Evolutionary conservation across 1,139 yeast species (phyloP).

Genomic region (Kodamaea suecica): DNA sequence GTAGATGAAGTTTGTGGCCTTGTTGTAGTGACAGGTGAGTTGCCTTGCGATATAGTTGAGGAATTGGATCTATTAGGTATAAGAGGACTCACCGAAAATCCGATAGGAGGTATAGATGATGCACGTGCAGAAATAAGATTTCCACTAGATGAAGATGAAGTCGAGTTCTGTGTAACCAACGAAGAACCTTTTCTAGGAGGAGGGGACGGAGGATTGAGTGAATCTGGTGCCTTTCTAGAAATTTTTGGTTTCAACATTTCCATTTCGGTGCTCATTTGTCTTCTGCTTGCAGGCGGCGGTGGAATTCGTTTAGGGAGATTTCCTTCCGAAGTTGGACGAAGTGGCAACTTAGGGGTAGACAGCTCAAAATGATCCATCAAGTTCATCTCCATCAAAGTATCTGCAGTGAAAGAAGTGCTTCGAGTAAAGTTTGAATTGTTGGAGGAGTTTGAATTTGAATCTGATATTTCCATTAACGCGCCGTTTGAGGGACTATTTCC

Average conservation of each 20-base stretch:
- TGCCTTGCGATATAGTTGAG: conserved; percentile 22
- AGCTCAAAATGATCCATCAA: conserved; percentile 29
- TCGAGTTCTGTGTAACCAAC: not conserved
- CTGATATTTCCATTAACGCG: conserved; percentile 20
- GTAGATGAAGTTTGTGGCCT: conserved; percentile 6
- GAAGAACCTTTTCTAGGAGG: conserved; percentile 19
- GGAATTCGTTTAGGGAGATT: conserved; percentile 33
- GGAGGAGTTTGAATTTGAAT: conserved; percentile 15
- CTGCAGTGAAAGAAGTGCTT: conserved; percentile 21
- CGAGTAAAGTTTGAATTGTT: conserved; percentile 13
- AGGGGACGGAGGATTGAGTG: conserved; percentile 26
- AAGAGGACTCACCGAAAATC: conserved; percentile 40
- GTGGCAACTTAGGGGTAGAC: conserved; percentile 21
- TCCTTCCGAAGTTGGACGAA: conserved; percentile 16
- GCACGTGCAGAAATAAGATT: conserved; percentile 6
- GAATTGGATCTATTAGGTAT: conserved; percentile 38
- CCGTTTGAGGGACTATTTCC: conserved; percentile 15
- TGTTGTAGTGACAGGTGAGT: conserved; percentile 15
- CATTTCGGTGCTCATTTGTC: conserved; percentile 11
- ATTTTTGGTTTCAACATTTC: conserved; percentile 3
- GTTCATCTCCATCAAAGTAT: conserved; percentile 38
- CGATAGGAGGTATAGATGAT: conserved; percentile 24
- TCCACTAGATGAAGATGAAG: conserved; percentile 11
- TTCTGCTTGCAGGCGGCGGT: conserved; percentile 36
- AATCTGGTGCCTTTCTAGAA: conserved; percentile 22